Percentiles rank a stretch among this genome's conserved stretches.
Conservation (phyloP, 2,329 filamentous ascomycete genomes). For the Periconia macrospinosa region DNA sequence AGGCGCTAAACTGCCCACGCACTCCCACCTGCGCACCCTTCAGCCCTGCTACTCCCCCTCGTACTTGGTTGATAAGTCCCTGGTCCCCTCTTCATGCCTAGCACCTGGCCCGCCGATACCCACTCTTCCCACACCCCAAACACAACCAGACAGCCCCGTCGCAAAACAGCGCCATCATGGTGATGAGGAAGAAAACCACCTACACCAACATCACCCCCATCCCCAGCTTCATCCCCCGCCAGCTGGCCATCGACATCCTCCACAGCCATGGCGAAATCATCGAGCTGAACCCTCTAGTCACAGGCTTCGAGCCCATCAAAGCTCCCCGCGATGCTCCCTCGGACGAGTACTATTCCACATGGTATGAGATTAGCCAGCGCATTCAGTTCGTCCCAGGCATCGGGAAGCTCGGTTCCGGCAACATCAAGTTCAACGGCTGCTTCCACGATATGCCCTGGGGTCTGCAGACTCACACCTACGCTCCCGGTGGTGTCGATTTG, state of each 20-base stretch:
- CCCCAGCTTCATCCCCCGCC: slow-evolving; percentile 69
- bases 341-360: slow-evolving; percentile 73
- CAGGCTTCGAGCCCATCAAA: slow-evolving; percentile 64
- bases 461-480: slow-evolving; percentile 71
- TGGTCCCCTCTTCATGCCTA: background rate
- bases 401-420: slow-evolving; percentile 65
- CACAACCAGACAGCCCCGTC: background rate
- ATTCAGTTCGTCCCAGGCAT: slow-evolving; percentile 70
- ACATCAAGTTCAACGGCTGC: slow-evolving; percentile 70
- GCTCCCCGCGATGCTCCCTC: slow-evolving; percentile 68
- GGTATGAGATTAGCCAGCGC: slow-evolving; percentile 72
- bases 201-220: slow-evolving; percentile 73
- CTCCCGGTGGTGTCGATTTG: slow-evolving; percentile 67
- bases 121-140: background rate
- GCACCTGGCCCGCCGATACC: too few species aligned
- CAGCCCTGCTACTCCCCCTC: background rate
- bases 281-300: slow-evolving; percentile 69
- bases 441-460: slow-evolving; percentile 75
- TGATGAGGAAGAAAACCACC: slow-evolving; percentile 60
- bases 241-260: slow-evolving; percentile 72
- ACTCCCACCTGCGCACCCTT: too few species aligned
- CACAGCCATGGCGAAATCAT: slow-evolving; percentile 73
- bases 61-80: background rate
- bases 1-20: too few species aligned
- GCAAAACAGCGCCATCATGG: slow-evolving; percentile 21